These are phyloP conservation scores for Nepenthes mirabilis DNA, from an alignment of 148 eudicot species.

Conservation along the genomic window DNA sequence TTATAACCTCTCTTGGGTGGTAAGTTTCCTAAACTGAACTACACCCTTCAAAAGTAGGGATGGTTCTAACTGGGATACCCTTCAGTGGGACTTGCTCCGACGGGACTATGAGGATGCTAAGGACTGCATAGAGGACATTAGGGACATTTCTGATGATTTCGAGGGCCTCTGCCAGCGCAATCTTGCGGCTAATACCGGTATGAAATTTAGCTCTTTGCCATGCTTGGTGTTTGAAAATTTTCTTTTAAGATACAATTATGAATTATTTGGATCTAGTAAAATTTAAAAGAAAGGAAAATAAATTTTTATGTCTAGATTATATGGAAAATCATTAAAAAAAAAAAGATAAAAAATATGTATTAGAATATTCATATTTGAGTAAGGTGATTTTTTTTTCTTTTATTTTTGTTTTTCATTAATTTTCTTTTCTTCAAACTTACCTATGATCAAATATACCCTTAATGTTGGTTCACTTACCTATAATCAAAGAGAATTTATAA, in stretches of 20 bases:
- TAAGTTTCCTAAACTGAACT: conserved; percentile 25
- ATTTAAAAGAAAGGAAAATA: no score
- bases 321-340: no score
- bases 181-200: conserved; percentile 98
- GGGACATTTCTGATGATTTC: conserved; percentile 85
- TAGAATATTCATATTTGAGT: no score
- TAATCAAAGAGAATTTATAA: no score
- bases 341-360: no score
- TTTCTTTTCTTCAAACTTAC: no score
- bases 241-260: not conserved
- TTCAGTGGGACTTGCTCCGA: conserved; percentile 84
- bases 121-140: conserved; percentile 77
- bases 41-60: not conserved
- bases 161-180: conserved; percentile 94
- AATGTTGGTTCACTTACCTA: no score
- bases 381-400: no score
- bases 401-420: no score
- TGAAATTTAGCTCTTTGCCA: not conserved
- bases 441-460: no score
- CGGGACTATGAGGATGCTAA: conserved; percentile 79
- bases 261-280: no score
- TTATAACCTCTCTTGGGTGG: conserved; percentile 87
- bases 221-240: not conserved
- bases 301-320: no score
- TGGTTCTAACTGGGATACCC: not conserved